Percentiles rank a stretch among this genome's conserved stretches.
These are phyloP conservation scores for Echinosphaeria canescens DNA, from an alignment of 2,329 filamentous ascomycete species.

Conservation along the genomic window DNA sequence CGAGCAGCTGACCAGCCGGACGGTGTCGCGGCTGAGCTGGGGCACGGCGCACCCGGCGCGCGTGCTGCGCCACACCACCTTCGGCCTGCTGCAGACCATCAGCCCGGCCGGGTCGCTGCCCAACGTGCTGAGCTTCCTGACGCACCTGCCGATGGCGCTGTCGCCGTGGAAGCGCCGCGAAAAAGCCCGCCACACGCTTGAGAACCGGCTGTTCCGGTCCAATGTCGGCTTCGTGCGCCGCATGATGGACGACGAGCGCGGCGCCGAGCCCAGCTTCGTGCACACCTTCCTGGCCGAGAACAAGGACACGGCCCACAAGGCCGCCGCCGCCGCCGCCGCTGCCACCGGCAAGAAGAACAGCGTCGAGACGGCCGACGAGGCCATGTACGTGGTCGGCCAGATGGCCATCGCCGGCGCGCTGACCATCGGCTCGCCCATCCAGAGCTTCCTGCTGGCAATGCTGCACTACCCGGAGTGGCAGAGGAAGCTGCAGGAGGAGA, in stretches of 20 bases:
- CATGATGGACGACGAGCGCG: constrained; percentile 9
- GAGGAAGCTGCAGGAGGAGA: constrained; percentile 18
- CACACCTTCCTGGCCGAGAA: constrained; percentile 14
- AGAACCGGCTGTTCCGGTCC: constrained; percentile 14
- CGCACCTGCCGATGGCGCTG: constrained; percentile 14
- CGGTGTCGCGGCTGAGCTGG: constrained; percentile 21
- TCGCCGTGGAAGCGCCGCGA: constrained; percentile 23
- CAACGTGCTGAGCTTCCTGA: constrained; percentile 16
- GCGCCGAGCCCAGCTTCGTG: constrained; percentile 18
- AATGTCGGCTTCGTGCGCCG: constrained; percentile 15
- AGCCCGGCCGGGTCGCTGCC: constrained; percentile 20
- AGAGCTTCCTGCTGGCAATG: constrained; percentile 16
- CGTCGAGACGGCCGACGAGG: constrained; percentile 14
- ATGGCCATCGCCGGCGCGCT: constrained; percentile 23
- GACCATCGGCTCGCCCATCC: constrained; percentile 20
- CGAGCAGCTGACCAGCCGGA: constrained; percentile 23
- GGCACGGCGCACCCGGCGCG: constrained; percentile 17
- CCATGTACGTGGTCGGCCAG: constrained; percentile 20
- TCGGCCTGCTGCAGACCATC: constrained; percentile 21
- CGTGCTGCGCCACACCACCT: constrained; percentile 19
- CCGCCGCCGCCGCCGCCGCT: constrained; percentile 9
- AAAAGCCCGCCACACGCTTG: constrained; percentile 14
- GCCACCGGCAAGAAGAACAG: constrained; percentile 4
- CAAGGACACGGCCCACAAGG: no score
- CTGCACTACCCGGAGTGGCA: constrained; percentile 11